A percentile compares a stretch with the other conserved stretches of the same genome.
Evolutionary conservation across 257 asterid genomes (phyloP).

Genomic region (Nicotiana tomentosiformis): DNA sequence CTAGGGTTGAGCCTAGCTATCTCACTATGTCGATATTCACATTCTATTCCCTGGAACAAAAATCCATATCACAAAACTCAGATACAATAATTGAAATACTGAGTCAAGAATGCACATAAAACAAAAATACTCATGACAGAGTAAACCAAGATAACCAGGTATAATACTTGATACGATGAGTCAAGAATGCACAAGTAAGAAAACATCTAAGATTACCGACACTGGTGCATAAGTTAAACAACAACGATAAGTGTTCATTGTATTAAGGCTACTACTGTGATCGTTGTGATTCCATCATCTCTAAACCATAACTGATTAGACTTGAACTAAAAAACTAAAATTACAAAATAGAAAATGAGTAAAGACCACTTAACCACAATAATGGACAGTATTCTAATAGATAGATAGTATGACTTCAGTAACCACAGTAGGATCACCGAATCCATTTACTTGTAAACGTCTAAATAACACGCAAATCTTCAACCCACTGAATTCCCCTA

Average conservation of each 20-base stretch:
- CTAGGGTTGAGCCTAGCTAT: slow-evolving; percentile 43
- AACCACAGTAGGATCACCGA: not conserved
- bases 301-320: not conserved
- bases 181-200: not conserved
- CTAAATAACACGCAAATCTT: not conserved
- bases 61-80: not conserved
- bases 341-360: not conserved
- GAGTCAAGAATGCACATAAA: not conserved
- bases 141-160: too few species aligned
- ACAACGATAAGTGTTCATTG: not conserved
- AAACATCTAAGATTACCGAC: too few species aligned
- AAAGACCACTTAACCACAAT: not conserved
- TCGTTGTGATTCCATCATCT: not conserved
- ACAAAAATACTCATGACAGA: not conserved
- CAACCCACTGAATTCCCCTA: not conserved
- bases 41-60: slow-evolving; percentile 31
- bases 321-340: not conserved
- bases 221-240: not conserved
- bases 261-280: not conserved
- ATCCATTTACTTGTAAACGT: not conserved
- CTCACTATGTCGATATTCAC: slow-evolving; percentile 43
- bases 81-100: not conserved
- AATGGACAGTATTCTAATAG: too few species aligned
- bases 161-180: too few species aligned
- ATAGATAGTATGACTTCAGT: too few species aligned